These are phyloP conservation scores for Huntiella savannae DNA, from an alignment of 2,329 filamentous ascomycete species.

Conservation along the genomic window DNA sequence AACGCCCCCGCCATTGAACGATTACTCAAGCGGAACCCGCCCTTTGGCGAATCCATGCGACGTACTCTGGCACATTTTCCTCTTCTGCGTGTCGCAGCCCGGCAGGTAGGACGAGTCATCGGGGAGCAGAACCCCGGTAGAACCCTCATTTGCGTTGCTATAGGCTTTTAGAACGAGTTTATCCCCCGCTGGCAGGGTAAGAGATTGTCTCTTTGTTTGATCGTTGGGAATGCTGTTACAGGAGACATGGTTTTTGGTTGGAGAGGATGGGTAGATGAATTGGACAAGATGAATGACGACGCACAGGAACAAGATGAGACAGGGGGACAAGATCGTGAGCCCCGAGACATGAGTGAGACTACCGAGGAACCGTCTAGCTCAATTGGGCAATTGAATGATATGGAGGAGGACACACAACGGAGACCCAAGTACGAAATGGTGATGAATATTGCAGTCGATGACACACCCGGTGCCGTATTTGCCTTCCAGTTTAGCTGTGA, in stretches of 20 bases:
- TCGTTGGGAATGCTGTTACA: conserved; percentile 5
- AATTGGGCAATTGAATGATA: too few relatives aligned
- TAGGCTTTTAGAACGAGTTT: conserved; percentile 52
- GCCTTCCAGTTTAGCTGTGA: conserved; percentile 67
- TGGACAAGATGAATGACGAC: conserved; percentile 25
- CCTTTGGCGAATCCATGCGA: conserved; percentile 56
- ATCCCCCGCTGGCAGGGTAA: conserved; percentile 44
- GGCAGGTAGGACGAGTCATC: conserved; percentile 1
- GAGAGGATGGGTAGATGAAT: conserved; percentile 40
- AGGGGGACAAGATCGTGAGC: background rate
- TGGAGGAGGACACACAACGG: too few relatives aligned
- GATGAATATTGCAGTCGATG: conserved; percentile 21
- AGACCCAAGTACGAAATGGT: background rate
- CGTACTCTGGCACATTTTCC: conserved; percentile 54
- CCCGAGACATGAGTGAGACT: too few relatives aligned
- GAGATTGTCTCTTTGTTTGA: conserved; percentile 42
- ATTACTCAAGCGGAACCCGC: conserved; percentile 58
- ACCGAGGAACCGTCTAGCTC: too few relatives aligned
- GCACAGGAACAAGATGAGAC: background rate
- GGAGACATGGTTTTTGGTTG: conserved; percentile 53
- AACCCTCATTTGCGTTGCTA: conserved; percentile 34
- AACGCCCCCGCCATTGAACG: conserved; percentile 60
- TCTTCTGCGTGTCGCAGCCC: conserved; percentile 23
- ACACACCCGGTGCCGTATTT: conserved; percentile 34
- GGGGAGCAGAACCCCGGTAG: conserved; percentile 13